Conservation (phyloP, 345 rosid genomes). For the Orychophragmus violaceus region DNA sequence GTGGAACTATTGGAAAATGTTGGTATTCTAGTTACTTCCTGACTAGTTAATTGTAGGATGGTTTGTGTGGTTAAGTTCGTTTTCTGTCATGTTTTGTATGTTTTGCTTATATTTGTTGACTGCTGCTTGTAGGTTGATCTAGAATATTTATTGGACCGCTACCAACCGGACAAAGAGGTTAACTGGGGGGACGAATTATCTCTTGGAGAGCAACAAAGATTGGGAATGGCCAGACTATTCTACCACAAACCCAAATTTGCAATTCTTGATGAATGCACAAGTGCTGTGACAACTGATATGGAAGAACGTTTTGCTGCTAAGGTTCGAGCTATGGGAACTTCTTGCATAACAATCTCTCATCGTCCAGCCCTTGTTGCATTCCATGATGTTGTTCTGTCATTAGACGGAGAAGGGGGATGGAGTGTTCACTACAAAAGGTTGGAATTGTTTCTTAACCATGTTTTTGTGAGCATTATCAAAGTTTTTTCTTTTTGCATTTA, state of each 20-base stretch:
- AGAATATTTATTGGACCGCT: slow-evolving; percentile 85
- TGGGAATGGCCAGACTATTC: slow-evolving; percentile 98
- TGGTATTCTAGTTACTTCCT: slow-evolving; percentile 15
- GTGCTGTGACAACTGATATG: slow-evolving; percentile 99
- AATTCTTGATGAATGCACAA: slow-evolving; percentile 99
- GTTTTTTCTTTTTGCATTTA: not conserved
- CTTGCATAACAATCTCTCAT: slow-evolving; percentile 98
- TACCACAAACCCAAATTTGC: slow-evolving; percentile 99
- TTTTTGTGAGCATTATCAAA: slow-evolving; percentile 6
- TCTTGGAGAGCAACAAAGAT: slow-evolving; percentile 95
- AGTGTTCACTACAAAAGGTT: slow-evolving; percentile 78
- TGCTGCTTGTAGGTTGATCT: slow-evolving; percentile 71
- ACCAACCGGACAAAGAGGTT: slow-evolving; percentile 79
- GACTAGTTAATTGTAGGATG: not conserved
- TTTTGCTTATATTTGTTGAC: not conserved
- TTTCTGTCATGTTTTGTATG: not conserved
- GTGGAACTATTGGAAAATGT: slow-evolving; percentile 89
- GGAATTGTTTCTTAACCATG: slow-evolving; percentile 11
- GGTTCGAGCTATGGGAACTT: slow-evolving; percentile 98
- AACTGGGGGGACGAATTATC: slow-evolving; percentile 99
- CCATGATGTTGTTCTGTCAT: slow-evolving; percentile 88
- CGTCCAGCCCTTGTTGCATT: slow-evolving; percentile 98
- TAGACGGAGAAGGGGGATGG: slow-evolving; percentile 99
- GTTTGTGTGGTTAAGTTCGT: slow-evolving; percentile 9
- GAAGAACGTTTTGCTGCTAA: slow-evolving; percentile 96